phyloP scores from a whole-genome alignment of 805 yeast species.

The Isabelozyma heimii region DNA sequence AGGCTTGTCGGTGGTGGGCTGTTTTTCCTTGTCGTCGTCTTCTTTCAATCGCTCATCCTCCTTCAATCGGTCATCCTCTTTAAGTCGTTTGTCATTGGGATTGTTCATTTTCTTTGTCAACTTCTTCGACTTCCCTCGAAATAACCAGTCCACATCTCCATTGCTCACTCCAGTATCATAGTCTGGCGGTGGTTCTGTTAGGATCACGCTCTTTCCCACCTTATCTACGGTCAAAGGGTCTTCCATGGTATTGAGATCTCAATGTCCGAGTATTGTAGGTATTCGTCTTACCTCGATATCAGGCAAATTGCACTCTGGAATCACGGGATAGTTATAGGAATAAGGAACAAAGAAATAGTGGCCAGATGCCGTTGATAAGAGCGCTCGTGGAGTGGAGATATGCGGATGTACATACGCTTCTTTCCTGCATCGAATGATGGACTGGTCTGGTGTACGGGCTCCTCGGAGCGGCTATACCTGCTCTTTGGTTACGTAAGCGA shows the following conservation, averaged over 20 bases:
- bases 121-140: constrained; percentile 71
- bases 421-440: too few species aligned
- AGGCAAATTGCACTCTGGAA: too few species aligned
- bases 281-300: too few species aligned
- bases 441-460: too few species aligned
- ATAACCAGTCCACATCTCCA: constrained; percentile 83
- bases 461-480: too few species aligned
- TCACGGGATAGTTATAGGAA: too few species aligned
- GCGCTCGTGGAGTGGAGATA: neutral
- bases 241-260: neutral
- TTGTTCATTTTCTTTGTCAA: constrained; percentile 41
- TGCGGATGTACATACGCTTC: neutral
- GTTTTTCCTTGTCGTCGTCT: constrained; percentile 3
- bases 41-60: constrained; percentile 4
- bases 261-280: too few species aligned
- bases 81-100: neutral
- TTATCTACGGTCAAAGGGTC: neutral
- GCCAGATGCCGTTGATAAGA: too few species aligned
- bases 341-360: too few species aligned
- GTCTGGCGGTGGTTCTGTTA: constrained; percentile 1
- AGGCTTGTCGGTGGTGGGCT: neutral
- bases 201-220: neutral
- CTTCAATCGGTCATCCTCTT: neutral
- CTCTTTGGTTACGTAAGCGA: too few species aligned
- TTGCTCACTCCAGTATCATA: constrained; percentile 56